phyloP scores from a whole-genome alignment of 192 early-diverging fungal species.

The Rhizophlyctis rosea region DNA sequence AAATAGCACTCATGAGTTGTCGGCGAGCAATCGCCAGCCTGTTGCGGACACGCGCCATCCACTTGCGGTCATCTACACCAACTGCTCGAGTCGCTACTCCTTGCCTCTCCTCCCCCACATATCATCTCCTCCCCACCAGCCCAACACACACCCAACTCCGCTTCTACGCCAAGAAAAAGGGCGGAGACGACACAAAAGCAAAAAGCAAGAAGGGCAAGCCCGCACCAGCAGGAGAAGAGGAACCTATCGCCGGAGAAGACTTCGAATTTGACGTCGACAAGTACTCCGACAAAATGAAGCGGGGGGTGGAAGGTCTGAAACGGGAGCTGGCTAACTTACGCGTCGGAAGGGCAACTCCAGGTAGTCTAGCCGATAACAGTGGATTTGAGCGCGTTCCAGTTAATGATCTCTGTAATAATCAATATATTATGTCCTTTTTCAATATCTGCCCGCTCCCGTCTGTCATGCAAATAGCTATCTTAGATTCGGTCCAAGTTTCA shows the following conservation, averaged over 20 bases:
- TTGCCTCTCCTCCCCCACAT: too few species aligned
- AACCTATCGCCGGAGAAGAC: slow-evolving; percentile 22
- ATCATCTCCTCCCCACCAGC: too few species aligned
- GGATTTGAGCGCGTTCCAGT: background rate
- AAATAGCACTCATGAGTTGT: too few species aligned
- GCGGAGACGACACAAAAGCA: slow-evolving; percentile 34
- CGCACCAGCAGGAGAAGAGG: slow-evolving; percentile 15
- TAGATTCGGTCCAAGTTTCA: slow-evolving; percentile 66
- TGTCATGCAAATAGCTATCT: slow-evolving; percentile 45
- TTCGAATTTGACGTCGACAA: slow-evolving; percentile 58
- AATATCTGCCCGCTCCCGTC: background rate
- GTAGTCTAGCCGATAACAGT: slow-evolving; percentile 30
- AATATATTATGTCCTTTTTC: background rate
- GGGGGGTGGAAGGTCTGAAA: slow-evolving; percentile 57
- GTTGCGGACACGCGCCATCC: too few species aligned
- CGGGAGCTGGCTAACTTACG: slow-evolving; percentile 62
- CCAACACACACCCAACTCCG: background rate
- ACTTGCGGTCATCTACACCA: slow-evolving; percentile 6
- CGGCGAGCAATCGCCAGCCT: too few species aligned
- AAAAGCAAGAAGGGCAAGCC: slow-evolving; percentile 33
- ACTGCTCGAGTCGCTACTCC: slow-evolving; percentile 7
- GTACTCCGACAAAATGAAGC: slow-evolving; percentile 55
- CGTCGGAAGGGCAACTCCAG: slow-evolving; percentile 72
- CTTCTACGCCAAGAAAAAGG: slow-evolving; percentile 11
- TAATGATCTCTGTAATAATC: background rate